Base-by-base conservation (phyloP, 257 asterid genomes). In the Henckelia pumila region DNA sequence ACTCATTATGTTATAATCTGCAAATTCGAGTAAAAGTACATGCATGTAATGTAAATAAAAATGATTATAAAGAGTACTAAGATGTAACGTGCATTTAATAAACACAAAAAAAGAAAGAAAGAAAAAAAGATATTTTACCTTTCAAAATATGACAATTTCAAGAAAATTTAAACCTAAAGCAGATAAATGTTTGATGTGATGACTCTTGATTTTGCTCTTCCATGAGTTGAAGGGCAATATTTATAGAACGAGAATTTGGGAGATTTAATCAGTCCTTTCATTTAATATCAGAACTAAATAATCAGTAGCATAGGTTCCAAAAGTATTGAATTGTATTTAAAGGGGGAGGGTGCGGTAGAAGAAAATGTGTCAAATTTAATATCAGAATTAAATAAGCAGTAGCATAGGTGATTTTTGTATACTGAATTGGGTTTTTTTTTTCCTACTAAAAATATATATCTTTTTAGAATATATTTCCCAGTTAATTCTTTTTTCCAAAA, bases 201-300 rank as follows among this genome's bases (percentile, higher is more conserved):
- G 61, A 72, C 14, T 44, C 64, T 63, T 64, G 85, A 75, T 78
- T 75, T 24, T 58, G 58, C 28, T 62, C 21, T 44, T 44, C 2
- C 52, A 65, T 22, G 61, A 22, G n/a, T 29, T 19, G 5, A 33
- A 59, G 59, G 75, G 61, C 33, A 69, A 17, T 73, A 77, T 77
- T 67, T 76, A 77, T 79, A 69, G n/a, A 77, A 67, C 22, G 30
- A 33, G 47, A 44, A 35, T 30, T 9, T 37, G 20, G 76, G 59
- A 73, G 71, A 77, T 19, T 61, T 25, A 71, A 75, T 77, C 61
- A 69, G 76, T 68, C 77, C 71, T 14, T 67, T 71, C 6, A 74
- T 72, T 69, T 69, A 44, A 23, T 59, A 64, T 44, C 52, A 63
- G 78, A 75, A 81, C 72, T 77, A 67, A 81, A 23, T 67, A 65